Base-by-base conservation (phyloP, 257 asterid species). In the Scutellaria galericulata region DNA sequence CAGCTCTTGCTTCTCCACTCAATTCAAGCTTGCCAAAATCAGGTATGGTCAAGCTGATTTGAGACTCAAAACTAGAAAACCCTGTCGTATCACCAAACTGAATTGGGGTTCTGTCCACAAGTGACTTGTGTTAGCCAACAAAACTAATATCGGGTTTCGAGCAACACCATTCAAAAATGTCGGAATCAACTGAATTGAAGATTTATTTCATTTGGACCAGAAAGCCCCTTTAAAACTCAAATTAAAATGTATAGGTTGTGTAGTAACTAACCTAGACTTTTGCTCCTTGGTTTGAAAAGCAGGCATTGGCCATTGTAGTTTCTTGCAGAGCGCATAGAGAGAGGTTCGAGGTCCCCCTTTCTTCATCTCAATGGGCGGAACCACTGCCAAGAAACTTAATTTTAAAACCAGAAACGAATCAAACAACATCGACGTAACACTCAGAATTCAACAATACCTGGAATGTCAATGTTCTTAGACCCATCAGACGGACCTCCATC, bases 281-380 rank as follows among this genome's bases (percentile, higher is more conserved):
- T 57, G 77, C 85, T 95, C 96, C 1, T 44, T 75, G 8, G 92
- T 62, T 3, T 87, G 77, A 24, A 87, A 88, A 59, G 83, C 57
- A 51, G 99, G 98, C 93, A 86, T 76, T 20, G 96, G 99, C 98
- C 96, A 89, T 57, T 92, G 95, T 55, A 73, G 81, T 42, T 67
- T 82, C 84, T 77, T 92, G 91, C 99, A 95, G 18, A 95, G 89
- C 12, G 71, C 81, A 62, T 65, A 87, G 35, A 95, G 87, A 5
- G 96, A 77, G 7, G 8, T 72, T 54, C 99, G 85, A 4, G 99
- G 97, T 70, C 98, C 99, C 52, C 99, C 99, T 86, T 90, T 95
- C 79, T 76, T 86, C 90, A 77, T 81, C 77, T 77, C 78, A 64
- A 95, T 80, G 1, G 96, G 90, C 0, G 86, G 85, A 64, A 94